These are phyloP conservation scores for Rhizoclosmatium sp. DNA, from an alignment of 192 early-diverging fungal species.

Conservation along the genomic window DNA sequence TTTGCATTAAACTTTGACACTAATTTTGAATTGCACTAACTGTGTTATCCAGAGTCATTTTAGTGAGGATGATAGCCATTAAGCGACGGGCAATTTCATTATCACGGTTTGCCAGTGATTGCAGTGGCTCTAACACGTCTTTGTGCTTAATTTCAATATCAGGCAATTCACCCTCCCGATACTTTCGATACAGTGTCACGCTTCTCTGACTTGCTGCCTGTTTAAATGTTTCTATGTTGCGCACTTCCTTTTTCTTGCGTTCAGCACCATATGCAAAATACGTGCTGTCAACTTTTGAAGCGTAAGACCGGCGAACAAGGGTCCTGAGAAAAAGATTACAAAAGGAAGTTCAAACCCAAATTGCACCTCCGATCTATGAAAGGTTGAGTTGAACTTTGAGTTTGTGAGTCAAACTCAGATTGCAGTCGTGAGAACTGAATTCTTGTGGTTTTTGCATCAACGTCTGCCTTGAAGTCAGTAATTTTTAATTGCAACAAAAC, in stretches of 20 bases:
- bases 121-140: constrained; percentile 74
- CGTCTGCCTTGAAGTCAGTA: constrained; percentile 16
- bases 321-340: not conserved
- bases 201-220: constrained; percentile 52
- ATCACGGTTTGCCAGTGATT: constrained; percentile 65
- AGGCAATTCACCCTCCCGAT: constrained; percentile 77
- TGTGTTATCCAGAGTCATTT: not conserved
- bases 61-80: not conserved
- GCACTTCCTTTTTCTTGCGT: constrained; percentile 42
- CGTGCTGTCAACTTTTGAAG: constrained; percentile 7
- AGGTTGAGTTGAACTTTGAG: constrained; percentile 11
- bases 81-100: constrained; percentile 60
- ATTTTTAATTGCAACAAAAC: not conserved
- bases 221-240: constrained; percentile 49
- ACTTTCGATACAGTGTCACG: constrained; percentile 68
- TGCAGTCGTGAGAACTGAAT: constrained; percentile 28
- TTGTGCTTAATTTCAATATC: constrained; percentile 75
- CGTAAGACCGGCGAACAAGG: constrained; percentile 5
- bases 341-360: not conserved
- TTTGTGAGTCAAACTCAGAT: constrained; percentile 38
- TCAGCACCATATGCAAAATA: constrained; percentile 60
- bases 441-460: constrained; percentile 35
- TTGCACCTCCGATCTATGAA: not conserved
- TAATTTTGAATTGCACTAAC: too few relatives aligned
- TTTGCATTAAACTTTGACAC: too few relatives aligned